These are phyloP conservation scores for Trichoderma oligosporum DNA, from an alignment of 2,329 filamentous ascomycete species.

Conservation along the genomic window DNA sequence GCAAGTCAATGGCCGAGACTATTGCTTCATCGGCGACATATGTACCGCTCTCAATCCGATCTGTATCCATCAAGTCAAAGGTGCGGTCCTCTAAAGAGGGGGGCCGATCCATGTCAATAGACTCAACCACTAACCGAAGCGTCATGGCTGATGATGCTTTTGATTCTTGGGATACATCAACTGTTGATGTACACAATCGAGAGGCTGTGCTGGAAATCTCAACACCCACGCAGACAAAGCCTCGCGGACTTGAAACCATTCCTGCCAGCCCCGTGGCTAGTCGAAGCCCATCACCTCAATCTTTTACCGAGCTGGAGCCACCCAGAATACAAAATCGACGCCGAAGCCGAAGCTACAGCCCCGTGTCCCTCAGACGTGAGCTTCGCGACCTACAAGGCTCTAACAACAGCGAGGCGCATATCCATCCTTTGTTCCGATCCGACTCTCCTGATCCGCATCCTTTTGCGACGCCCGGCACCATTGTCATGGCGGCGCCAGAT, in stretches of 20 bases:
- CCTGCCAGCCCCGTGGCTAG: constrained; percentile 62
- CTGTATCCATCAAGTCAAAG: constrained; percentile 54
- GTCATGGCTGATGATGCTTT: constrained; percentile 57
- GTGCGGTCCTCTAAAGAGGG: constrained; percentile 46
- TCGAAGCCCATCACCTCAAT: constrained; percentile 59
- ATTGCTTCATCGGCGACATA: constrained; percentile 34
- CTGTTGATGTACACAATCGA: constrained; percentile 59
- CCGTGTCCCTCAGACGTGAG: constrained; percentile 33
- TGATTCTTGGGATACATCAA: constrained; percentile 71
- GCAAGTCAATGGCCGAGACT: constrained; percentile 26
- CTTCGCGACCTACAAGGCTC: constrained; percentile 28
- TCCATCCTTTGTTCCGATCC: constrained; percentile 73
- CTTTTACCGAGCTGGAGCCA: constrained; percentile 53
- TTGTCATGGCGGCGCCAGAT: constrained; percentile 66
- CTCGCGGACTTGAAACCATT: constrained; percentile 65
- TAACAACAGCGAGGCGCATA: constrained; percentile 58
- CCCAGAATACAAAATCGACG: constrained; percentile 37
- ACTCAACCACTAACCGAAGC: constrained; percentile 38
- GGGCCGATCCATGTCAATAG: constrained; percentile 43
- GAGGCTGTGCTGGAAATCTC: constrained; percentile 53
- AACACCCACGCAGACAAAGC: constrained; percentile 41
- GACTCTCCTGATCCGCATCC: constrained; percentile 67
- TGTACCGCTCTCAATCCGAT: constrained; percentile 47
- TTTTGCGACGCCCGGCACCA: constrained; percentile 63
- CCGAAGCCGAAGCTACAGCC: constrained; percentile 52